These are phyloP conservation scores for Crithidia acanthocephali DNA, from an alignment of 208 protist species.

Conservation along the genomic window DNA sequence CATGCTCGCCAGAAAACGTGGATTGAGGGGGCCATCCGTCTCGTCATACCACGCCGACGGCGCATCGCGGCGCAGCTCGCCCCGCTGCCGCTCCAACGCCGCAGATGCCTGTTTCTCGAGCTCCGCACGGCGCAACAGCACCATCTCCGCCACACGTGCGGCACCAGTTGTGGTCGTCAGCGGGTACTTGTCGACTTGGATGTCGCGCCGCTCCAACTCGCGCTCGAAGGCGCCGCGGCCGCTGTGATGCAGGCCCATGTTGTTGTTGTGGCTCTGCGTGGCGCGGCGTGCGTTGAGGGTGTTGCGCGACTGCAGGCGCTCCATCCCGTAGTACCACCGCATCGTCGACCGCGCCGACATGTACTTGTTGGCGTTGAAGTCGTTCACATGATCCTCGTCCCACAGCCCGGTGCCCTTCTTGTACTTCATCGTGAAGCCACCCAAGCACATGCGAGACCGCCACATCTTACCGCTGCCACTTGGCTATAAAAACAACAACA, in stretches of 20 bases:
- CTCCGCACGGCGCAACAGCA: constrained; percentile 75
- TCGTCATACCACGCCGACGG: constrained; percentile 91
- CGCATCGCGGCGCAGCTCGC: constrained; percentile 28
- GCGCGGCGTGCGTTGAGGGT: constrained; percentile 61
- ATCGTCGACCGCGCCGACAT: constrained; percentile 77
- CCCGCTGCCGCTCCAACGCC: constrained; percentile 50
- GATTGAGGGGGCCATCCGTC: constrained; percentile 79
- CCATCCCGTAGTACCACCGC: constrained; percentile 90
- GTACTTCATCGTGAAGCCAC: constrained; percentile 91
- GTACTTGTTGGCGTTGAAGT: constrained; percentile 83
- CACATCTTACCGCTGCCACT: constrained; percentile 26
- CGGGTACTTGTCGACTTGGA: constrained; percentile 84
- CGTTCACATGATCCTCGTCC: constrained; percentile 93
- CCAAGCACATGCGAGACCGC: constrained; percentile 31
- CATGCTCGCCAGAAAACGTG: constrained; percentile 77
- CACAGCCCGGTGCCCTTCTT: constrained; percentile 83
- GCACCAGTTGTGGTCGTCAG: constrained; percentile 86
- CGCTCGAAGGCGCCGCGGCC: constrained; percentile 87
- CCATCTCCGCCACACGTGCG: constrained; percentile 83
- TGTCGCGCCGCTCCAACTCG: constrained; percentile 79
- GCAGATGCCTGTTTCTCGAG: constrained; percentile 67
- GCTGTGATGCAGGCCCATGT: constrained; percentile 86
- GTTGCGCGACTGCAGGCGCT: constrained; percentile 72
- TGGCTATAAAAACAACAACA: not conserved
- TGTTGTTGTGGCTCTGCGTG: constrained; percentile 89